These are phyloP conservation scores for Yamadazyma jaroonii DNA, from an alignment of 1,139 yeast genomes.

Conservation along the genomic window DNA sequence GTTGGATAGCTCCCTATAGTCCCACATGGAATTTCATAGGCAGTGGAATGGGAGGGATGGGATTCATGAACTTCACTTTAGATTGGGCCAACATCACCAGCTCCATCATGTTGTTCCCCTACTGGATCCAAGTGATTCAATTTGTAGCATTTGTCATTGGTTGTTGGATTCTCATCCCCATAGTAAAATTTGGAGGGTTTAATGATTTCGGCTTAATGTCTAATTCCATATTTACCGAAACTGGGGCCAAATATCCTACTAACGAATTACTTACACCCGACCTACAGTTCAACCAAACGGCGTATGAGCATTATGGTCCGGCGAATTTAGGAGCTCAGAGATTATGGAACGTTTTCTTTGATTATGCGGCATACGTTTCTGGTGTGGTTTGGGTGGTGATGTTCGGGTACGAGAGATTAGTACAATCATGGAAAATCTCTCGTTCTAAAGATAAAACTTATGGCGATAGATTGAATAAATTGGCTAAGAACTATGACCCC, in stretches of 20 bases:
- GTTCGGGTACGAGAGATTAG: conserved; percentile 22
- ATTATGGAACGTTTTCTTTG: conserved; percentile 51
- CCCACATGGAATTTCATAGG: conserved; percentile 37
- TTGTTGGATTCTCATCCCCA: conserved; percentile 43
- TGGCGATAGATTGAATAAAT: conserved; percentile 39
- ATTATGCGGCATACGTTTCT: conserved; percentile 49
- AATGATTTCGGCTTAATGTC: conserved; percentile 35
- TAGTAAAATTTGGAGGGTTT: conserved; percentile 28
- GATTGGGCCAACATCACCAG: conserved; percentile 50
- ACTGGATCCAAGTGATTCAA: conserved; percentile 44
- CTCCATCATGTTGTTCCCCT: conserved; percentile 41
- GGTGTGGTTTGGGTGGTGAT: conserved; percentile 46
- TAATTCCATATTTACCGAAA: conserved; percentile 28
- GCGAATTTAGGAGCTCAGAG: conserved; percentile 43
- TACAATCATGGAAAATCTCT: neutral
- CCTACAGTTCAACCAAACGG: conserved; percentile 33
- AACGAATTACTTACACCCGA: conserved; percentile 29
- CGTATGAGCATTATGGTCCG: conserved; percentile 38
- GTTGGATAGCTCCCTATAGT: conserved; percentile 43
- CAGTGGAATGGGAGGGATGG: conserved; percentile 47
- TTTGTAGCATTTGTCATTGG: conserved; percentile 38
- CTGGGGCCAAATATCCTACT: conserved; percentile 37
- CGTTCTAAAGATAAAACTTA: conserved; percentile 12
- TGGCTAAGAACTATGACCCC: conserved; percentile 33
- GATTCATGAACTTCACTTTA: conserved; percentile 37